Base-by-base conservation (phyloP, 768 basidiomycete genomes). In the Coprinopsis sp. region DNA sequence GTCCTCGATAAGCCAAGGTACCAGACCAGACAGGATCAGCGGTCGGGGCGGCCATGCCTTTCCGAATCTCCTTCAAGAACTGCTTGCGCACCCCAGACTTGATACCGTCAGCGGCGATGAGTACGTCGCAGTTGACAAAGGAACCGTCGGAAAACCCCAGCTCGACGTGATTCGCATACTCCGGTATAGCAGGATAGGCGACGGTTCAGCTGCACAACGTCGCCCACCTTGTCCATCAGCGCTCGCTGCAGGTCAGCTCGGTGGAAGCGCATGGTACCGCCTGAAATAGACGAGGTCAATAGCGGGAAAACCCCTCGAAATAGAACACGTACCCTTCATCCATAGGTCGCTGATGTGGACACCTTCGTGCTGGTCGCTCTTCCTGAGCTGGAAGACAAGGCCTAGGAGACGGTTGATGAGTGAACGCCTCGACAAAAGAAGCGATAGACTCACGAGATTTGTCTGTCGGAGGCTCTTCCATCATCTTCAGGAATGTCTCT, bases 201-300 rank as follows among this genome's bases (percentile, higher is more conserved):
- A 47, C 73, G 76, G 13, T 59, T 57, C 3, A 69, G 64, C 44
- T 70, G 58, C 3, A 65, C 59, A 5, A 55, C 54, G 2, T 29
- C 37, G n/a, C 45, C 45, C 6, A 49, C 48, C 1, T 21, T 56
- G 8, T 62, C 58, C 25, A 77, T 58, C 18, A 79, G 58, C 8
- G 67, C 60, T 7, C 57, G 44, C 31, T 76, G 73, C 36, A 78
- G 66, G 44, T 77, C 73, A 4, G 70, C 66, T 25, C 77, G 69
- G 50, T 77, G 77, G 43, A 55, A 62, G 6, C 36, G 34, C 24
- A 64, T 42, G 1, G 48, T 31, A 8, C 63, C 64, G 7, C 54
- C 66, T 67, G 19, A 36, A 23, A 16, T 4, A 21, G 44, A 24
- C 12, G 3, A 34, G 33, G 23, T 31, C 24, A 8, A 12, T 10